Percentiles rank a stretch among this genome's conserved stretches.
Evolutionary conservation across 176 grass and related monocot genomes (phyloP).

Genomic region (Zizania latifolia): DNA sequence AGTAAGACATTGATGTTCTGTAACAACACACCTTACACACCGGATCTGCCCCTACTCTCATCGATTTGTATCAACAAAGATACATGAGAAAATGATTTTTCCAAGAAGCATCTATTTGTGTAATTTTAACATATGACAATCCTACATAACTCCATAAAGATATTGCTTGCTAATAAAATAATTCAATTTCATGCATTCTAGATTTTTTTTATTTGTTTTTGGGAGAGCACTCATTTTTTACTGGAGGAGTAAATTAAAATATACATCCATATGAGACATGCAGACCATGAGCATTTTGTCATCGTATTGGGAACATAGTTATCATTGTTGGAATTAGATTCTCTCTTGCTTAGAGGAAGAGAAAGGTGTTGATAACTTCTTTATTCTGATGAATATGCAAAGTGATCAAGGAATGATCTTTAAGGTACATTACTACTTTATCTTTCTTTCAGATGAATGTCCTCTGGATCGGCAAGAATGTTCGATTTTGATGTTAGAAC

Average conservation of each 20-base stretch:
- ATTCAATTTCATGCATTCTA: background rate
- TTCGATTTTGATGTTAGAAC: constrained; percentile 34
- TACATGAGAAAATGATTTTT: no score
- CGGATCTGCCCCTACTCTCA: no score
- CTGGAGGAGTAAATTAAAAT: background rate
- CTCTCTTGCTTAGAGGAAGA: constrained; percentile 16
- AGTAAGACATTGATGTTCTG: no score
- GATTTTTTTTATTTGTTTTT: background rate
- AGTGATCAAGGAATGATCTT: constrained; percentile 53
- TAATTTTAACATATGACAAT: background rate
- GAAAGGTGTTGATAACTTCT: constrained; percentile 46
- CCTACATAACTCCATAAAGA: background rate
- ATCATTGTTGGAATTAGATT: constrained; percentile 26
- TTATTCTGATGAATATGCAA: constrained; percentile 56
- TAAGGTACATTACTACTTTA: constrained; percentile 46
- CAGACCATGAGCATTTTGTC: background rate
- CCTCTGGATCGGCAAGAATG: constrained; percentile 44
- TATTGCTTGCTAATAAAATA: background rate
- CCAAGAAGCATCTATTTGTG: background rate
- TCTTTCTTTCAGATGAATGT: constrained; percentile 54
- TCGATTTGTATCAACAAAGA: background rate
- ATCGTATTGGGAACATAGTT: background rate
- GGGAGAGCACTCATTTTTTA: background rate
- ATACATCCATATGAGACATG: background rate
- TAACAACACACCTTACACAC: no score